These are phyloP conservation scores for Aspergillus sojae DNA, from an alignment of 2,329 filamentous ascomycete genomes.

Conservation along the genomic window DNA sequence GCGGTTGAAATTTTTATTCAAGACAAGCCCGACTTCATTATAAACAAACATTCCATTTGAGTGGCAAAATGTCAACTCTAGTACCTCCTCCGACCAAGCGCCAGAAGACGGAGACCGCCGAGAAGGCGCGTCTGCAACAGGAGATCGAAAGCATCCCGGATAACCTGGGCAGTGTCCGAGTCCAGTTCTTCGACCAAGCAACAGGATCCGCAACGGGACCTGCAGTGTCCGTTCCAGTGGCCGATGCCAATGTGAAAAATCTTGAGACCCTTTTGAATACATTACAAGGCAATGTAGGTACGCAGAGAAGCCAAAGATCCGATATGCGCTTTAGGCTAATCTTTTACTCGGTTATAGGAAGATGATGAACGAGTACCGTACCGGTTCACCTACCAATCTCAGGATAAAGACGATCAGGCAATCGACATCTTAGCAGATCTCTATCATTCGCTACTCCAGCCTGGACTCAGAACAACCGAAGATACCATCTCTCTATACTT, in stretches of 20 bases:
- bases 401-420: constrained; percentile 36
- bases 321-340: constrained; percentile 1
- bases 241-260: constrained; percentile 85
- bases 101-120: constrained; percentile 74
- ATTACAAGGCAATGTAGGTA: constrained; percentile 70
- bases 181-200: constrained; percentile 85
- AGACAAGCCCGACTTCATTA: constrained; percentile 1
- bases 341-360: constrained; percentile 43
- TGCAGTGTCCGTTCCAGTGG: constrained; percentile 75
- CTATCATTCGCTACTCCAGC: constrained; percentile 56
- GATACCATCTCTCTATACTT: constrained; percentile 65
- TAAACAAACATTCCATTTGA: constrained; percentile 7
- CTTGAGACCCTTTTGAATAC: constrained; percentile 85
- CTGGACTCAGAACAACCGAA: constrained; percentile 59
- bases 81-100: constrained; percentile 85
- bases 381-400: constrained; percentile 62
- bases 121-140: constrained; percentile 73
- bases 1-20: constrained; percentile 14
- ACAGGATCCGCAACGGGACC: constrained; percentile 68
- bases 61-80: constrained; percentile 70
- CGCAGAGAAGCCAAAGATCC: constrained; percentile 14
- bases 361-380: constrained; percentile 66
- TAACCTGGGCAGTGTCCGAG: constrained; percentile 74
- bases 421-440: constrained; percentile 51
- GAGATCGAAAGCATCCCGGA: constrained; percentile 69